phyloP scores from a whole-genome alignment of 805 yeast genomes.

The Ogataea ramenticola region DNA sequence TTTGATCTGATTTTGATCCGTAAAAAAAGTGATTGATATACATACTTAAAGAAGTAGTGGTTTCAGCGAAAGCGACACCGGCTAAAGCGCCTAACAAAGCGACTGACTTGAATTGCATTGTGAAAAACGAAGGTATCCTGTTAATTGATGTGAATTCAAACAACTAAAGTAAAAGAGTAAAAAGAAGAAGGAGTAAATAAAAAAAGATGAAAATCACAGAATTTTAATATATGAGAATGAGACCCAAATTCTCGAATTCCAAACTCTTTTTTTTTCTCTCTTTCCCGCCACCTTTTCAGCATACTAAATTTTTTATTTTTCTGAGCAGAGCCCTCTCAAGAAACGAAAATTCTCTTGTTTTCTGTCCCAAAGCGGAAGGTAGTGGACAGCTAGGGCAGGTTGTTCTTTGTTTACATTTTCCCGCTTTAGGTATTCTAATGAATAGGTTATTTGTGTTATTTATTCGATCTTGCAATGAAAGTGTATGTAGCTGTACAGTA shows the following conservation, averaged over 20 bases:
- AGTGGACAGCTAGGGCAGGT: too few relatives aligned
- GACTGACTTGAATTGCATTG: slow-evolving; percentile 52
- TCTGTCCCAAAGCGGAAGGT: too few relatives aligned
- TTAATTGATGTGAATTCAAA: neutral
- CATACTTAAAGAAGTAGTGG: slow-evolving; percentile 31
- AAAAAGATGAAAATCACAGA: neutral
- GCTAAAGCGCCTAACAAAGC: slow-evolving; percentile 42
- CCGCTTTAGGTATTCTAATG: neutral
- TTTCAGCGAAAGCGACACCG: slow-evolving; percentile 38
- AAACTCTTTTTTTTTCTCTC: neutral
- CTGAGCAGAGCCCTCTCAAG: too few relatives aligned
- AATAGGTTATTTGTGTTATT: too few relatives aligned
- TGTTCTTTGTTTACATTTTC: neutral
- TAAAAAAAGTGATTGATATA: slow-evolving; percentile 8
- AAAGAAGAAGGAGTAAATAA: neutral
- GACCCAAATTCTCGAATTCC: too few relatives aligned
- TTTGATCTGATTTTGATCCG: neutral
- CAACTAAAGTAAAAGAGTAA: neutral
- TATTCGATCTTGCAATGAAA: too few relatives aligned
- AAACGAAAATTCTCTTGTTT: too few relatives aligned
- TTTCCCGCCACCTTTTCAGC: neutral
- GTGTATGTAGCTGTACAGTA: too few relatives aligned
- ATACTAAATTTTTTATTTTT: too few relatives aligned
- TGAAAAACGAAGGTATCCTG: slow-evolving; percentile 5
- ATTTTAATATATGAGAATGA: too few relatives aligned